Evolutionary conservation across 2,329 filamentous ascomycete species (phyloP), one percentile per base, ranked within the genome.

Genomic region (Exserohilum rostratum): DNA sequence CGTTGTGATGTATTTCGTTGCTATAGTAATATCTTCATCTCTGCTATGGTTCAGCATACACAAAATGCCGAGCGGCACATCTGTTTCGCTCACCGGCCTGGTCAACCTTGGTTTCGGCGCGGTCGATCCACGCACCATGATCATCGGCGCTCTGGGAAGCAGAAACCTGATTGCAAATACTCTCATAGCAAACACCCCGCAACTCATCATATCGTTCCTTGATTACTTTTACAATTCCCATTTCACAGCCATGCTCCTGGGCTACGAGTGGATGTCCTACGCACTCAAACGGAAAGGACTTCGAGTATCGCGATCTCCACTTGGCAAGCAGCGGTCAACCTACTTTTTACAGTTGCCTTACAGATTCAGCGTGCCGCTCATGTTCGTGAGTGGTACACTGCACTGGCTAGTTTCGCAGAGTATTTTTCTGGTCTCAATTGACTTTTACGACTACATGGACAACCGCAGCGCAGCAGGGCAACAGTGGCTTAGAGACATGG

Each of bases 181-280:
- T 0, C 59, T 82, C 7, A 17, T 81, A 0, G 77, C 77, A 31
- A 83, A 83, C 60, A 40, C 71, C 1, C 78, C 80, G 2, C 81
- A 83, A 60, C 55, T 79, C 0, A 55, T 82, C 15, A 51, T 81
- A 0, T 80, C 78, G 0, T 60, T 79, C 15, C 31, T 81, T 0
- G 82, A 83, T 60, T 68, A 81, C 13, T 62, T 72, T 3, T 78
- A 76, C 66, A 82, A 82, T 57, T 65, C 68, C 6, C 62, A 82
- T 7, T 64, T 80, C 22, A 84, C 79, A 0, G 70, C 65, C 4
- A 80, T 83, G 69, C 70, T 80, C 0, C 60, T 79, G 0, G 78
- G 76, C 0, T 62, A 69, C 5, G 83, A 85, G 65, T 85, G 78
- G 66, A 73, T 68, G 37, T 56, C 61, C 0, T 82, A 78, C 65